These are phyloP conservation scores for Fraxinus sp. DNA, from an alignment of 305 asterid genomes.

Conservation along the genomic window DNA sequence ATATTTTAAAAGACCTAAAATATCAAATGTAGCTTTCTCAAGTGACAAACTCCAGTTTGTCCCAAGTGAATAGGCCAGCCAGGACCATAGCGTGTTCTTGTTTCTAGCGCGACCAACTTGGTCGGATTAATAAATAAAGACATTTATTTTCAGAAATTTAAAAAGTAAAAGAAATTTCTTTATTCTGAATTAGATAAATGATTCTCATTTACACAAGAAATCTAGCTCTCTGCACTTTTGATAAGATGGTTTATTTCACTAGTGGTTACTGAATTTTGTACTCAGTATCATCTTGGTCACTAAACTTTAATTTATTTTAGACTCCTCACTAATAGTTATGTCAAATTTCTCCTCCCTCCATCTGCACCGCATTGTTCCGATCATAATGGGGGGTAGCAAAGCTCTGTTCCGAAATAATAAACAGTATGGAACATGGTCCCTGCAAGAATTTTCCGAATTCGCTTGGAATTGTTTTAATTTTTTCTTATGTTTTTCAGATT, in stretches of 20 bases:
- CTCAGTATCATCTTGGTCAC: not conserved
- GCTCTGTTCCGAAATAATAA: not conserved
- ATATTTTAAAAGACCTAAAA: not conserved
- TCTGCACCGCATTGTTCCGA: too few relatives aligned
- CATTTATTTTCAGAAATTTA: too few relatives aligned
- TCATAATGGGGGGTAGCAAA: not conserved
- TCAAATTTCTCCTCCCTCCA: not conserved
- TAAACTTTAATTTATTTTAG: not conserved
- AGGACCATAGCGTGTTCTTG: not conserved
- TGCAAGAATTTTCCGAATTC: not conserved
- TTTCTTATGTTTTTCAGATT: too few relatives aligned
- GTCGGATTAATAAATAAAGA: not conserved
- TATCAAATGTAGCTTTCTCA: not conserved
- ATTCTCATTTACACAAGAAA: too few relatives aligned
- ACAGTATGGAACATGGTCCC: not conserved
- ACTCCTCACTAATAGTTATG: not conserved
- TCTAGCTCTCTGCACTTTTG: not conserved
- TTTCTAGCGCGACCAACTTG: not conserved
- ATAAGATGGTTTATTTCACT: not conserved
- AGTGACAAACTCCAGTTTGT: not conserved
- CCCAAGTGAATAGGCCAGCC: not conserved
- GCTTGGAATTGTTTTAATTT: too few relatives aligned
- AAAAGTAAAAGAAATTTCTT: too few relatives aligned
- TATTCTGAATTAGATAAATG: too few relatives aligned
- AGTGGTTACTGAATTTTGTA: not conserved